Conservation (phyloP, 2,329 filamentous ascomycete species). For the Colletotrichum sp. region DNA sequence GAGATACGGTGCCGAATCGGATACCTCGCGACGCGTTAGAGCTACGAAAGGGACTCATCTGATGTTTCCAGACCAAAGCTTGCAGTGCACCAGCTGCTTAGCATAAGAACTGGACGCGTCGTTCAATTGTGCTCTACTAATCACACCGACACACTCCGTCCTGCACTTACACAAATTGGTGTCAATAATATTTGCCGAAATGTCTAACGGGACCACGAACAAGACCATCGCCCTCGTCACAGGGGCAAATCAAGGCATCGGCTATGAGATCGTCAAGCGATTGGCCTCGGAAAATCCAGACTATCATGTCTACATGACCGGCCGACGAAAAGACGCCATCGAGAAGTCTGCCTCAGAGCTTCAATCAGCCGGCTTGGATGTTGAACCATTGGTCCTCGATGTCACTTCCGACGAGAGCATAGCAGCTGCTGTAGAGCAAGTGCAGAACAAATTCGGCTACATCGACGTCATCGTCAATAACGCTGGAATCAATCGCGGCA, state of each 20-base stretch:
- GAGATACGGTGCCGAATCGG: background rate
- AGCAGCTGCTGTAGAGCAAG: constrained; percentile 37
- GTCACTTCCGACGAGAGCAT: constrained; percentile 54
- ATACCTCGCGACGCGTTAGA: background rate
- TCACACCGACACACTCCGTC: accelerated
- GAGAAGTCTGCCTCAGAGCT: constrained; percentile 3
- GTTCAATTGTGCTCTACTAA: accelerated
- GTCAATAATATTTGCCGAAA: background rate
- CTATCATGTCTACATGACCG: constrained; percentile 8
- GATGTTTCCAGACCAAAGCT: background rate
- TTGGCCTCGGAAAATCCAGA: background rate
- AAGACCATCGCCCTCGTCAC: constrained; percentile 4
- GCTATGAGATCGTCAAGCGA: constrained; percentile 13
- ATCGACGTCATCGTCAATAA: constrained; percentile 68
- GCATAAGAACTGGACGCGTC: background rate
- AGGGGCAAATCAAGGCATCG: constrained; percentile 19
- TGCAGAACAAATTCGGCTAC: constrained; percentile 53
- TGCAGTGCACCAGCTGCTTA: background rate
- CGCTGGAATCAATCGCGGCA: constrained; percentile 58
- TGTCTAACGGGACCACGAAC: background rate
- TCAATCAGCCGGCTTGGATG: background rate
- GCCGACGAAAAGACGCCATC: constrained; percentile 5
- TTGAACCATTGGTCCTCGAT: constrained; percentile 50
- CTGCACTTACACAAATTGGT: accelerated
- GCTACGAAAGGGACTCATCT: background rate